Evolutionary conservation across 176 grass and related monocot species (phyloP).

Genomic region (Zoysia pacifica): DNA sequence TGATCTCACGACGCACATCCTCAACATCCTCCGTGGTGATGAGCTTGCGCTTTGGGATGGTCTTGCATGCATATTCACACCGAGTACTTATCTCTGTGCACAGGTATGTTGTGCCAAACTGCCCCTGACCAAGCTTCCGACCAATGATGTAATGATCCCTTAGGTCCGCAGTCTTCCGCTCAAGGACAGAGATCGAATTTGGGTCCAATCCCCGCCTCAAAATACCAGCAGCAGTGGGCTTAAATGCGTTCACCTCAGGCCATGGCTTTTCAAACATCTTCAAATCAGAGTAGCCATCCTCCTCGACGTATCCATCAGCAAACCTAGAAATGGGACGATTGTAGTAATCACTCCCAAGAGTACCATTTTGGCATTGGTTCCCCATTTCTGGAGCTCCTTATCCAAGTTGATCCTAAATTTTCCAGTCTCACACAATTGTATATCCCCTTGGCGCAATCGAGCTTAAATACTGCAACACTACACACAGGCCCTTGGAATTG

Average conservation of each 20-base stretch:
- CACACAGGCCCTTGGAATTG: background rate
- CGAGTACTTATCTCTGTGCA: conserved; percentile 71
- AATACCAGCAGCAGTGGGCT: background rate
- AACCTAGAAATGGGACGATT: conserved; percentile 9
- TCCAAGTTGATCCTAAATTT: background rate
- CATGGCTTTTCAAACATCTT: no score
- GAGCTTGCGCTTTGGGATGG: conserved; percentile 58
- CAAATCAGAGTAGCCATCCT: no score
- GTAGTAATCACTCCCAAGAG: conserved; percentile 20
- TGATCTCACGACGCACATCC: conserved; percentile 80
- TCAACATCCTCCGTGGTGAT: conserved; percentile 51
- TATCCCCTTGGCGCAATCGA: conserved; percentile 2
- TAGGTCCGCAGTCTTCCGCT: conserved; percentile 53
- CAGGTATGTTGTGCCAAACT: conserved; percentile 63
- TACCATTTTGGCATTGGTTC: conserved; percentile 45
- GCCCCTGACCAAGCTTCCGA: conserved; percentile 59
- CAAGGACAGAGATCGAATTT: conserved; percentile 48
- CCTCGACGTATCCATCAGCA: no score
- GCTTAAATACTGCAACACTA: conserved; percentile 13
- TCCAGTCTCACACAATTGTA: conserved; percentile 27
- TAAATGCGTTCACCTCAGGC: background rate
- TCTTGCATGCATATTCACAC: conserved; percentile 67
- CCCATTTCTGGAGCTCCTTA: conserved; percentile 27
- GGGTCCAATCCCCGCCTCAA: conserved; percentile 39
- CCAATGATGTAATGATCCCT: conserved; percentile 61